Percentiles rank a stretch among this genome's conserved stretches.
phyloP scores from a whole-genome alignment of 176 grass and related monocot genomes.

The Otatea glauca region DNA sequence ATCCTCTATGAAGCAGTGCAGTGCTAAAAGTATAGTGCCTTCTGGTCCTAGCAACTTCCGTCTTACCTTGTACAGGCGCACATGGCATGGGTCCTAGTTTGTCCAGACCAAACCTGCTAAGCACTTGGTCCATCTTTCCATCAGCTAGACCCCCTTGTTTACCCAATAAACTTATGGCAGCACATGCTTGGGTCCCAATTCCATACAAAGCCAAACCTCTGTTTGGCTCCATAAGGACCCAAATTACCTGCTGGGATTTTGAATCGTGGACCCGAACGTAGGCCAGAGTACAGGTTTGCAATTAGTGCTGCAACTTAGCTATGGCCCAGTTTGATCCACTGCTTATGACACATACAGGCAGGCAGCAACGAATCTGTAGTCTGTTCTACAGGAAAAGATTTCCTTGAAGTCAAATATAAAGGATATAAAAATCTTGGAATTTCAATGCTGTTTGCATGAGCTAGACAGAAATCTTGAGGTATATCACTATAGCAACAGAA shows the following conservation, averaged over 20 bases:
- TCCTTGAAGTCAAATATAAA: conserved; percentile 9
- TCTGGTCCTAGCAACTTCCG: conserved; percentile 38
- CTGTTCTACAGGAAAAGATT: background rate
- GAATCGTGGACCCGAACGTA: conserved; percentile 39
- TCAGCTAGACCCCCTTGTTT: conserved; percentile 18
- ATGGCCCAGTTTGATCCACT: conserved; percentile 43
- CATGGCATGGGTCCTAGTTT: conserved; percentile 53
- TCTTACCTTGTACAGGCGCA: conserved; percentile 54
- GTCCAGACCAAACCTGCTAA: conserved; percentile 47
- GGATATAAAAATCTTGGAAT: background rate
- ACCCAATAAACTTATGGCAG: conserved; percentile 40
- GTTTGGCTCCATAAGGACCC: conserved; percentile 7
- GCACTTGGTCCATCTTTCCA: conserved; percentile 29
- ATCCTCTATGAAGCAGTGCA: conserved; percentile 16
- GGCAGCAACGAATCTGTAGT: background rate
- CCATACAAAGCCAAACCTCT: conserved; percentile 20
- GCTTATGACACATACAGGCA: conserved; percentile 23
- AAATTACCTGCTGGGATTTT: conserved; percentile 17
- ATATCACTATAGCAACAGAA: background rate
- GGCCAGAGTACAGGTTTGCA: conserved; percentile 35
- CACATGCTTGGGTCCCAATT: conserved; percentile 51
- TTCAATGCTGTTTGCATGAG: conserved; percentile 8
- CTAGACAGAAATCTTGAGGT: background rate
- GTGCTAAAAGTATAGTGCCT: conserved; percentile 36
- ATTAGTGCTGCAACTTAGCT: conserved; percentile 26